Evolutionary conservation across 768 basidiomycete species (phyloP).

Genomic region (Floccularia luteovirens): DNA sequence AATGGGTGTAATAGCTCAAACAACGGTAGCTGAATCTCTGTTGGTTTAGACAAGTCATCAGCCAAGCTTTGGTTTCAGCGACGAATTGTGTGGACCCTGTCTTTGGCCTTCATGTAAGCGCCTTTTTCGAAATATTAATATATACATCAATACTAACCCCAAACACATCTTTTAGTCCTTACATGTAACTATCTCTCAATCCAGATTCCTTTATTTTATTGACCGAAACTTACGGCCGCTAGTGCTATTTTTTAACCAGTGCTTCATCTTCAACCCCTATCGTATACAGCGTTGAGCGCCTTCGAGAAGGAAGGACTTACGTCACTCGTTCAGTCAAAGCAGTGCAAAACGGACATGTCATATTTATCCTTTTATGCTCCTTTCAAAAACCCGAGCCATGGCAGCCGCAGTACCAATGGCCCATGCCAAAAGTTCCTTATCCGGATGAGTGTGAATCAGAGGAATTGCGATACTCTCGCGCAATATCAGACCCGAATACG

Average conservation of each 20-base stretch:
- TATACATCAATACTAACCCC: slow-evolving; percentile 1
- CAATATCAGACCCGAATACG: slow-evolving; percentile 24
- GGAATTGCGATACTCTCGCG: slow-evolving; percentile 28
- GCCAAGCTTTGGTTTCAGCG: slow-evolving; percentile 77
- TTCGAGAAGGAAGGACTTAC: slow-evolving; percentile 72
- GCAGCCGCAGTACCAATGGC: slow-evolving; percentile 64
- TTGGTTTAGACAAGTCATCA: slow-evolving; percentile 61
- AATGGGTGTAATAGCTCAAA: background rate
- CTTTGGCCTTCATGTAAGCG: slow-evolving; percentile 71
- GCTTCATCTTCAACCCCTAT: slow-evolving; percentile 70
- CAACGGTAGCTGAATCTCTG: background rate
- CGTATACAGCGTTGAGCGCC: slow-evolving; percentile 68
- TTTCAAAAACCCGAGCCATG: slow-evolving; percentile 76
- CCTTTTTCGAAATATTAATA: slow-evolving; percentile 3
- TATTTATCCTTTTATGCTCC: slow-evolving; percentile 67
- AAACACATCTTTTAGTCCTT: slow-evolving; percentile 45
- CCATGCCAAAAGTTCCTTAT: slow-evolving; percentile 50
- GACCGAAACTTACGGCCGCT: slow-evolving; percentile 2
- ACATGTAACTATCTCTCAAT: slow-evolving; percentile 42
- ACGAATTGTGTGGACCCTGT: slow-evolving; percentile 63
- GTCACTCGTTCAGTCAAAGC: slow-evolving; percentile 59
- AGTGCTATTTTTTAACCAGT: slow-evolving; percentile 81
- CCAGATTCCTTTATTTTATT: background rate
- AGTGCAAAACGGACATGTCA: slow-evolving; percentile 38
- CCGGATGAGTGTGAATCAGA: slow-evolving; percentile 62